A percentile compares a stretch with the other conserved stretches of the same genome.
Conservation (phyloP, 2,329 filamentous ascomycete genomes). For the Claviceps capensis region DNA sequence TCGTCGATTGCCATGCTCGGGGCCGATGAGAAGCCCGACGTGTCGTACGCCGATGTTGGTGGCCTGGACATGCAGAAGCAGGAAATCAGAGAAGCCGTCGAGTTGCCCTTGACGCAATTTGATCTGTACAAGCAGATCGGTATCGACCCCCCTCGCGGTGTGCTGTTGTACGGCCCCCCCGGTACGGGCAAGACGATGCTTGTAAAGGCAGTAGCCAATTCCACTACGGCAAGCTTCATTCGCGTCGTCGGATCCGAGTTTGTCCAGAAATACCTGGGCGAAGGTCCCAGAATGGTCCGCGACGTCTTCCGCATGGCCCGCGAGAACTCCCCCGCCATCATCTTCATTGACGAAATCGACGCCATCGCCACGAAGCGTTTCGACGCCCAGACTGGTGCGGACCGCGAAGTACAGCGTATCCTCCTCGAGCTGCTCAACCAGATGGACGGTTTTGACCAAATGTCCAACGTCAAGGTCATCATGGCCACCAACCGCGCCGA, state of each 20-base stretch:
- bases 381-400: slow-evolving; percentile 94
- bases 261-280: slow-evolving; percentile 96
- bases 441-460: slow-evolving; percentile 99
- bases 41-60: slow-evolving; percentile 95
- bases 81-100: slow-evolving; percentile 94
- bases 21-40: slow-evolving; percentile 91
- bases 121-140: slow-evolving; percentile 98
- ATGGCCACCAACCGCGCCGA: slow-evolving; percentile 99
- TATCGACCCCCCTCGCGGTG: slow-evolving; percentile 93
- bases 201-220: slow-evolving; percentile 97
- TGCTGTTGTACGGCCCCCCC: slow-evolving; percentile 88
- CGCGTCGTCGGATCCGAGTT: slow-evolving; percentile 97
- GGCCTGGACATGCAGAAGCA: slow-evolving; percentile 99
- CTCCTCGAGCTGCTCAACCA: slow-evolving; percentile 94
- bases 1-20: slow-evolving; percentile 98
- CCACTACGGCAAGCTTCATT: slow-evolving; percentile 95
- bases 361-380: slow-evolving; percentile 98
- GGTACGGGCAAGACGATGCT: slow-evolving; percentile 96
- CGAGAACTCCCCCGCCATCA: slow-evolving; percentile 95
- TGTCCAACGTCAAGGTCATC: slow-evolving; percentile 98
- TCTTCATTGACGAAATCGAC: slow-evolving; percentile 99
- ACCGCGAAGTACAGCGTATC: slow-evolving; percentile 97
- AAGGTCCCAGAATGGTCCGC: slow-evolving; percentile 95
- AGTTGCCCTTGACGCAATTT: slow-evolving; percentile 92
- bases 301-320: slow-evolving; percentile 98